A percentile compares a stretch with the other conserved stretches of the same genome.
Evolutionary conservation across 352 stramenopile species (phyloP).

Genomic region (Pythium dissotocum): DNA sequence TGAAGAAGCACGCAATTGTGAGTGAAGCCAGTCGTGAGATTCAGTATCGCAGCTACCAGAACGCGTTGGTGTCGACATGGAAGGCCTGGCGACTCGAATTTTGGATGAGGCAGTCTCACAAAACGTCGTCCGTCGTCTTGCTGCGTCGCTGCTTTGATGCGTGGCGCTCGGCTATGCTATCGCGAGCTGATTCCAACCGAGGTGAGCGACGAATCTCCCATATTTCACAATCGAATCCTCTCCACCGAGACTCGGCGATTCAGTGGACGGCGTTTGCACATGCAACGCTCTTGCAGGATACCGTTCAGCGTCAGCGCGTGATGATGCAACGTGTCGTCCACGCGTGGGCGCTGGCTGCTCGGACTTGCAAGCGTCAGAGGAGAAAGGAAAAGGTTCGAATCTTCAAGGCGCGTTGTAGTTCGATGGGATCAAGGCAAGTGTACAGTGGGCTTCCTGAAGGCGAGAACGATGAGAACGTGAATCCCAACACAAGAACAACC

Average conservation of each 20-base stretch:
- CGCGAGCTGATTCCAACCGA: background rate
- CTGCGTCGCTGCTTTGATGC: conserved; percentile 7
- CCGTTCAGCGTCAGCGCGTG: conserved; percentile 1
- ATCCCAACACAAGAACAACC: conserved; percentile 7
- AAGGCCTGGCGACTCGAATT: conserved; percentile 24
- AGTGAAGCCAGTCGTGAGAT: conserved; percentile 2
- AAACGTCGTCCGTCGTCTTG: background rate
- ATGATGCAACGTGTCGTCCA: conserved; percentile 6
- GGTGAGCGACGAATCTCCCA: background rate
- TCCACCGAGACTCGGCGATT: background rate
- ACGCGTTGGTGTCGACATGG: background rate
- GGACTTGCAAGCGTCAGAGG: conserved; percentile 14
- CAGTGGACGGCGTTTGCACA: conserved; percentile 18
- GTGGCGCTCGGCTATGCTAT: background rate
- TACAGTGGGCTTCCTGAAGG: background rate
- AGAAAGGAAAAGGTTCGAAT: background rate
- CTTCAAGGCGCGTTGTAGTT: background rate
- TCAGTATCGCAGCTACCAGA: background rate
- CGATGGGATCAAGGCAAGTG: background rate
- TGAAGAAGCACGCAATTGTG: conserved; percentile 8
- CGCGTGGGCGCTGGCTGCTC: conserved; percentile 17
- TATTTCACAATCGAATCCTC: too few species aligned
- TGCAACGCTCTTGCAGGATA: conserved; percentile 13
- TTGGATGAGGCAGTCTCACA: conserved; percentile 16
- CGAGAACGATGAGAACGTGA: conserved; percentile 12